A percentile compares a stretch with the other conserved stretches of the same genome.
phyloP scores from a whole-genome alignment of 805 yeast genomes.

The Candida chilensis region DNA sequence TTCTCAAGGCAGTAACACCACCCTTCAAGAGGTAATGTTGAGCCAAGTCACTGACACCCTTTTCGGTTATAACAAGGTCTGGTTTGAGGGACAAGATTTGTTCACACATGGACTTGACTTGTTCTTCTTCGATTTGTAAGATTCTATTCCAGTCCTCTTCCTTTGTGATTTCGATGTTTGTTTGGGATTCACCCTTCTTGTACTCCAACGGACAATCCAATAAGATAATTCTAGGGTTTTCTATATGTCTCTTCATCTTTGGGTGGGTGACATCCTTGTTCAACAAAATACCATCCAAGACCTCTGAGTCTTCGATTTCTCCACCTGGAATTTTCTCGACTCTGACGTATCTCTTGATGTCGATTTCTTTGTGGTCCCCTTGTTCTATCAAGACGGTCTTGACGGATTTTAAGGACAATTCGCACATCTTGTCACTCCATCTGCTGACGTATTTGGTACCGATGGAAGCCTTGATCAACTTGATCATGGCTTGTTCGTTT shows the following conservation, averaged over 20 bases:
- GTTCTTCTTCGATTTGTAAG: constrained; percentile 96
- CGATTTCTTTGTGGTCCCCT: constrained; percentile 72
- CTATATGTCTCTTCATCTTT: constrained; percentile 85
- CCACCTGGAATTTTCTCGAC: constrained; percentile 98
- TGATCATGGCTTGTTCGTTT: constrained; percentile 81
- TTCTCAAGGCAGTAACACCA: constrained; percentile 84
- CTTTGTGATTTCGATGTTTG: constrained; percentile 92
- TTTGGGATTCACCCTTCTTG: constrained; percentile 98
- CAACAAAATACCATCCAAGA: constrained; percentile 83
- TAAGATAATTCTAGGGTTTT: constrained; percentile 81
- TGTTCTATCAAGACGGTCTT: constrained; percentile 62
- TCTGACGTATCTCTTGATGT: constrained; percentile 85
- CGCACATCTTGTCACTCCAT: constrained; percentile 91
- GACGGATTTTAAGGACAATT: constrained; percentile 80
- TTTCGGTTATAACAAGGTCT: constrained; percentile 91
- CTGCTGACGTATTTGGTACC: constrained; percentile 91
- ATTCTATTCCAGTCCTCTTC: constrained; percentile 96
- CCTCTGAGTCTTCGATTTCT: constrained; percentile 82
- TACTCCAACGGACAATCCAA: constrained; percentile 96
- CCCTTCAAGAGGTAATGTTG: constrained; percentile 94
- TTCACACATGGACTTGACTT: constrained; percentile 80
- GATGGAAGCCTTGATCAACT: constrained; percentile 81
- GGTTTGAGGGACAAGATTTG: constrained; percentile 80
- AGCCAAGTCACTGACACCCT: constrained; percentile 96
- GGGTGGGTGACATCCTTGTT: constrained; percentile 99